Percentiles rank a stretch among this genome's conserved stretches.
phyloP scores from a whole-genome alignment of 345 rosid species.

The Gossypium bickii region DNA sequence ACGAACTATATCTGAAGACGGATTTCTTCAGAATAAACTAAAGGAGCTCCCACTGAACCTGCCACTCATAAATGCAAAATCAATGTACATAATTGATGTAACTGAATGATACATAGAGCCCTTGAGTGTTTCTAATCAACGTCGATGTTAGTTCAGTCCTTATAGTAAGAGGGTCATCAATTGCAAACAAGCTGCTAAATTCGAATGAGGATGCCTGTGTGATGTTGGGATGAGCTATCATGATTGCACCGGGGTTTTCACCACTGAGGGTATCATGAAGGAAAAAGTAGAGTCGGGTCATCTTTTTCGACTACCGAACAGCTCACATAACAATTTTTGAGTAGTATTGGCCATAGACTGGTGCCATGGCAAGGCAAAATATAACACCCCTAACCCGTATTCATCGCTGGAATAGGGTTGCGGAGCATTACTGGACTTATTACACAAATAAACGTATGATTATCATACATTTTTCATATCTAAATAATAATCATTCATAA shows the following conservation, averaged over 20 bases:
- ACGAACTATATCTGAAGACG: constrained; percentile 17
- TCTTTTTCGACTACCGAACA: not conserved
- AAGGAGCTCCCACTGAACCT: constrained; percentile 45
- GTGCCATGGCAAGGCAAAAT: constrained; percentile 2
- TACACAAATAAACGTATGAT: too few relatives aligned
- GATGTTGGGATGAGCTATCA: constrained; percentile 28
- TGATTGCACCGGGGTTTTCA: constrained; percentile 26
- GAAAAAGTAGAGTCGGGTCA: constrained; percentile 25
- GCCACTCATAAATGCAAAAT: constrained; percentile 36
- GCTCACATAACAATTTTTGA: not conserved
- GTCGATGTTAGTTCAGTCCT: constrained; percentile 33
- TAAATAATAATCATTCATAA: too few relatives aligned
- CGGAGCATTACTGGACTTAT: too few relatives aligned
- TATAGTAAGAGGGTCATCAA: constrained; percentile 41
- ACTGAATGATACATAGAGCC: constrained; percentile 35
- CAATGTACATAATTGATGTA: constrained; percentile 30
- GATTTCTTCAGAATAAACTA: constrained; percentile 39
- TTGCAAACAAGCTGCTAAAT: constrained; percentile 25
- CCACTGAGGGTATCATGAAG: constrained; percentile 34
- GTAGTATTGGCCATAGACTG: not conserved
- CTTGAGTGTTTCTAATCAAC: constrained; percentile 39
- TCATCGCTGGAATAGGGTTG: too few relatives aligned
- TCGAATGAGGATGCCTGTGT: constrained; percentile 16
- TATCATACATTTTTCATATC: too few relatives aligned
- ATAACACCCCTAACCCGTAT: too few relatives aligned